phyloP scores from a whole-genome alignment of 805 yeast species.

The Millerago galiae region DNA sequence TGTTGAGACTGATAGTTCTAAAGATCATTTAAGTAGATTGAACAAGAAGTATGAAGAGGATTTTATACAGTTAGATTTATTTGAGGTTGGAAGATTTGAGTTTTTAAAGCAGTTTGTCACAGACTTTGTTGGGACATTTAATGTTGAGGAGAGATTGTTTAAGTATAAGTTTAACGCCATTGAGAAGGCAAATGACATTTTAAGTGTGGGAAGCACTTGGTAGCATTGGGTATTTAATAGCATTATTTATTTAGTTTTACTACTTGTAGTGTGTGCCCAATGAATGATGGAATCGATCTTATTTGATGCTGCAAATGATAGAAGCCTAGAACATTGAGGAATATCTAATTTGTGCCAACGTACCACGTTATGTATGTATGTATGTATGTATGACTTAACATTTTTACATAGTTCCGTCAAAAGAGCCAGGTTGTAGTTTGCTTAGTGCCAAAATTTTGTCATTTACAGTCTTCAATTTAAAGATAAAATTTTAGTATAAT shows the following conservation, averaged over 20 bases:
- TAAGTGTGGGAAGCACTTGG: constrained; percentile 54
- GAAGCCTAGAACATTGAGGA: too few species aligned
- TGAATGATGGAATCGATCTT: too few species aligned
- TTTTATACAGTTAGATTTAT: constrained; percentile 29
- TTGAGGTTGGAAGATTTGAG: constrained; percentile 3
- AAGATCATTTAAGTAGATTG: constrained; percentile 21
- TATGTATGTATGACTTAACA: too few species aligned
- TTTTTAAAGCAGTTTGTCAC: constrained; percentile 28
- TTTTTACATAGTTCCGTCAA: too few species aligned
- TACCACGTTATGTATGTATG: too few species aligned
- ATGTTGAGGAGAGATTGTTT: constrained; percentile 33
- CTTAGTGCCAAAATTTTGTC: too few species aligned
- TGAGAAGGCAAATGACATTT: constrained; percentile 44
- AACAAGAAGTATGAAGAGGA: constrained; percentile 26
- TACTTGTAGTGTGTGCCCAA: too few species aligned
- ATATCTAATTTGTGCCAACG: too few species aligned
- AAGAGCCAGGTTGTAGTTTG: too few species aligned
- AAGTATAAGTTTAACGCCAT: constrained; percentile 44
- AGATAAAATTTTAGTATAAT: too few species aligned
- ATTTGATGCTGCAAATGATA: too few species aligned
- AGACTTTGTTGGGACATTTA: constrained; percentile 27
- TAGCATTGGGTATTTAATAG: constrained; percentile 13
- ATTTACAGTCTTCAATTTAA: too few species aligned
- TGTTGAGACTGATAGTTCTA: constrained; percentile 15
- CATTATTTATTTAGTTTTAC: background rate